phyloP scores from a whole-genome alignment of 176 grass and related monocot species.

The Coix lacrymajobi region DNA sequence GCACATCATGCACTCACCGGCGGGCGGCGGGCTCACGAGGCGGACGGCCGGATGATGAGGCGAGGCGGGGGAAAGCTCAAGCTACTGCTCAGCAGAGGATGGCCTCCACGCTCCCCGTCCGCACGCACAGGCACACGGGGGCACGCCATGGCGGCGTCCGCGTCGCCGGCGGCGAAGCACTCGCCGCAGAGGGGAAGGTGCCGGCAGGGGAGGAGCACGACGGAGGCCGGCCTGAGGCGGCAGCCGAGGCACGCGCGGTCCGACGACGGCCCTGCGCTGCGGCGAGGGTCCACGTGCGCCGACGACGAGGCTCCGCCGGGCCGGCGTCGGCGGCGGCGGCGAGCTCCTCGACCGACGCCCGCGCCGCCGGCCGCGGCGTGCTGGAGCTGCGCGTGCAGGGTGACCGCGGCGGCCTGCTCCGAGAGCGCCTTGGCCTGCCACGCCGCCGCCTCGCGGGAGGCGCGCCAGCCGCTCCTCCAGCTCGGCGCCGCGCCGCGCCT shows the following conservation, averaged over 20 bases:
- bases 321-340: neutral
- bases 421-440: slow-evolving; percentile 76
- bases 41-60: neutral
- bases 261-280: neutral
- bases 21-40: slow-evolving; percentile 19
- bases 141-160: slow-evolving; percentile 45
- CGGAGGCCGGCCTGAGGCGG: slow-evolving; percentile 34
- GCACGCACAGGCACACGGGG: slow-evolving; percentile 71
- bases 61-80: neutral
- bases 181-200: slow-evolving; percentile 71
- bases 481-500: slow-evolving; percentile 42
- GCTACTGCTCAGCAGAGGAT: slow-evolving; percentile 60
- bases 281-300: slow-evolving; percentile 59
- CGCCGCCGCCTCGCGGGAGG: slow-evolving; percentile 61
- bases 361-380: slow-evolving; percentile 43
- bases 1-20: slow-evolving; percentile 10
- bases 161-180: slow-evolving; percentile 47
- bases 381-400: slow-evolving; percentile 84
- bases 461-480: slow-evolving; percentile 58
- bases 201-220: slow-evolving; percentile 75
- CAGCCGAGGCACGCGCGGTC: slow-evolving; percentile 54
- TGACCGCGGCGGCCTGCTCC: slow-evolving; percentile 48
- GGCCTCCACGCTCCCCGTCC: slow-evolving; percentile 73
- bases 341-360: slow-evolving; percentile 15
- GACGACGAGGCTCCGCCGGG: slow-evolving; percentile 41